Evolutionary conservation across 768 basidiomycete species (phyloP), one percentile per base, ranked within the genome.

Genomic region (Chiua virens): DNA sequence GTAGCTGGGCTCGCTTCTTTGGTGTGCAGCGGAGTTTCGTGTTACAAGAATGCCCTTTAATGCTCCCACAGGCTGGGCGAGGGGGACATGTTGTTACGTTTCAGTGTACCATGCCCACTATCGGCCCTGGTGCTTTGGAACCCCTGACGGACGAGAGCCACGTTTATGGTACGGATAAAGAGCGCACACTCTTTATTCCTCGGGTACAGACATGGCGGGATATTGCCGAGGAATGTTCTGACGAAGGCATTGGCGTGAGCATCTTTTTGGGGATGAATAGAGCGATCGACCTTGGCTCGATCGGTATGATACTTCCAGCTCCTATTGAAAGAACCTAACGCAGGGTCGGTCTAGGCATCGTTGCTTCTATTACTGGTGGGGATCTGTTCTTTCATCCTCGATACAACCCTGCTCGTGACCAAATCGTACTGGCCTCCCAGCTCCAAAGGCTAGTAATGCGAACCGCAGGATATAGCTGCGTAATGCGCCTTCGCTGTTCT

Each of bases 361-460:
- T 94, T 7, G 65, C 87, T 1, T 83, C 83, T 0, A 65, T 83
- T 11, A 92, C 92, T 8, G 97, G 97, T 14, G 97, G 97, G 18
- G 92, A 94, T 50, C 61, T 96, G 1, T 95, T 88, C 71, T 96
- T 87, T 73, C 89, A 95, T 62, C 97, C 96, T 9, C 80, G 90
- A n/a, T 99, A 92, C 66, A 79, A 86, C 46, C 77, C 81, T 4
- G 66, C 69, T 8, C 79, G 87, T 43, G 93, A 97, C 64, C 77
- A 76, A 8, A 60, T 73, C 8, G 72, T 82, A 6, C 61, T 99
- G 13, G 71, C 78, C n/a, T 86, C 86, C n/a, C 90, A 98, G 60
- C 63, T 98, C 20, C 76, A 76, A 48, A 78, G 90, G 18, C 63
- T 95, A 8, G 62, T 92, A 27, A 72, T 75, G 3, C 77, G 92